Conservation (phyloP, 2,329 filamentous ascomycete species). For the Chaetomiaceae sp. region DNA sequence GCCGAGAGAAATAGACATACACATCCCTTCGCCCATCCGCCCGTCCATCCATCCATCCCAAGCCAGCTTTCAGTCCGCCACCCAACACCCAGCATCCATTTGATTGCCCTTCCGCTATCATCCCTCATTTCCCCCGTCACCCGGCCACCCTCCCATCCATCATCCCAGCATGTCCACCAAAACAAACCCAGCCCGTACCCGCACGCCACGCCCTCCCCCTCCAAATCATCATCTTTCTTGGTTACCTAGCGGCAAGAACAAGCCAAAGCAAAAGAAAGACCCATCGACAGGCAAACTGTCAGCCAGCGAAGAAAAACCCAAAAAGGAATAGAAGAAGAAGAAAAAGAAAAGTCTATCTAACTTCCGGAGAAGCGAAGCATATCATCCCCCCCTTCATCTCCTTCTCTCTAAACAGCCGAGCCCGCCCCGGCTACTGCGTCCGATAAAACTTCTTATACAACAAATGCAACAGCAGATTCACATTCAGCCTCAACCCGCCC, state of each 20-base stretch:
- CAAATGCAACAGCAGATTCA: constrained; percentile 93
- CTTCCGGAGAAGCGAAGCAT: background rate
- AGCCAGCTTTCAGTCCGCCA: background rate
- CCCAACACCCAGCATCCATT: constrained; percentile 3
- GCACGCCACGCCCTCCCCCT: constrained; percentile 5
- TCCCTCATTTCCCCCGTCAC: background rate
- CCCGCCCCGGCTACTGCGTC: constrained; percentile 48
- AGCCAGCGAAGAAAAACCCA: background rate
- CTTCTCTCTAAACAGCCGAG: background rate
- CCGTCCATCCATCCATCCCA: background rate
- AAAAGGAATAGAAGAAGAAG: background rate
- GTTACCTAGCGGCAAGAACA: background rate
- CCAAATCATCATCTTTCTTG: background rate
- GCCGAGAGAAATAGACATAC: background rate
- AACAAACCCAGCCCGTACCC: constrained; percentile 1
- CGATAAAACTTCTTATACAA: constrained; percentile 99
- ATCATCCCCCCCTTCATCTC: background rate
- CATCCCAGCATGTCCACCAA: background rate
- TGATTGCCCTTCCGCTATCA: background rate
- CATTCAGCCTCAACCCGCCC: constrained; percentile 79
- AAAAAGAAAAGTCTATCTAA: constrained; percentile 7
- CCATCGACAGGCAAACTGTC: background rate
- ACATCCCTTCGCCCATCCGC: background rate
- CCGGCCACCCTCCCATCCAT: background rate
- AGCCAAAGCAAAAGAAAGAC: background rate